phyloP scores from a whole-genome alignment of 306 rosid species.

The Elaeagnus macrophylla region DNA sequence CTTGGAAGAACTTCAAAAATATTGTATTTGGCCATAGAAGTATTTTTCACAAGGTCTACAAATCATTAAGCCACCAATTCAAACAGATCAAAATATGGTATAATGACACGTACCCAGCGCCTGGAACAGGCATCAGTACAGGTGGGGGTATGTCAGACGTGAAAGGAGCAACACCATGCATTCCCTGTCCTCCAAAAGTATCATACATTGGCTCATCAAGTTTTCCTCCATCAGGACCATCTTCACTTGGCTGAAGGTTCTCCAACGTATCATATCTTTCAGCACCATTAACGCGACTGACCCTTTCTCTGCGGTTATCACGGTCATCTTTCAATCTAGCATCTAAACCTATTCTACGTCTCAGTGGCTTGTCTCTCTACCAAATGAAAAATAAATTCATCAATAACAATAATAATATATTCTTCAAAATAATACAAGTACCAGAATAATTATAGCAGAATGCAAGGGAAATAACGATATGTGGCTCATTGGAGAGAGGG shows the following conservation, averaged over 20 bases:
- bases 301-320: constrained; percentile 70
- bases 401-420: neutral
- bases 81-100: constrained; percentile 1
- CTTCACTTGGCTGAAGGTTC: constrained; percentile 54
- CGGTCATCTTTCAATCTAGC: constrained; percentile 85
- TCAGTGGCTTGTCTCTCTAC: constrained; percentile 72
- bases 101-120: constrained; percentile 81
- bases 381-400: constrained; percentile 9
- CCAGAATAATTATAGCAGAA: neutral
- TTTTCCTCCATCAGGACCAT: constrained; percentile 58
- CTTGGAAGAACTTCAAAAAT: too few species aligned
- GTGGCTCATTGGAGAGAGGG: neutral
- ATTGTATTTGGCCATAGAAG: too few species aligned
- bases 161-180: constrained; percentile 58
- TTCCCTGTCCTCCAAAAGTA: constrained; percentile 53
- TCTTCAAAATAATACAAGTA: neutral
- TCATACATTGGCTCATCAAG: constrained; percentile 83
- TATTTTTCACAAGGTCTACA: too few species aligned
- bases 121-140: constrained; percentile 97
- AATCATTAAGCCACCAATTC: too few species aligned
- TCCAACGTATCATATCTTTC: constrained; percentile 61
- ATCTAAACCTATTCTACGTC: constrained; percentile 63
- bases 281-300: constrained; percentile 53
- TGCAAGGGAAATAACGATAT: constrained; percentile 1
- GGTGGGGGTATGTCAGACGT: constrained; percentile 76